Evolutionary conservation across 179 eudicot species (phyloP).

Genomic region (Heliamphora pulchella): DNA sequence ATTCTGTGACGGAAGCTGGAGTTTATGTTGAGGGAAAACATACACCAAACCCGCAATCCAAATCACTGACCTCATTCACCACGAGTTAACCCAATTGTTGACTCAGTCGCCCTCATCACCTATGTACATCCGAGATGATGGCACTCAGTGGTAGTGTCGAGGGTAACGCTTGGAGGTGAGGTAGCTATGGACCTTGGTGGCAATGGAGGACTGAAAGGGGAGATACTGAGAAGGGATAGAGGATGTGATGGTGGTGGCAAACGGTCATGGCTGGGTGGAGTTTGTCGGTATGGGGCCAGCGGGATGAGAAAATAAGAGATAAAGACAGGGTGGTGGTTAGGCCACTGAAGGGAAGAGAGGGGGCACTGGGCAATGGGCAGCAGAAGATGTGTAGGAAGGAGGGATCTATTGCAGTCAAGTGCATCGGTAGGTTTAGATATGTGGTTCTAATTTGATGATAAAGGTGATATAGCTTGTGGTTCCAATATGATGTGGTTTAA

Average conservation of each 20-base stretch:
- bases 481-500: no score
- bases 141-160: no score
- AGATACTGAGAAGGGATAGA: background rate
- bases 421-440: background rate
- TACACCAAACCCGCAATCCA: background rate
- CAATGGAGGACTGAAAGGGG: background rate
- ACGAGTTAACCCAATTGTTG: background rate
- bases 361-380: background rate
- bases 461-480: no score
- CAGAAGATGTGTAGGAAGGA: background rate
- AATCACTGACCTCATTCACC: background rate
- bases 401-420: background rate
- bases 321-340: background rate
- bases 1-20: background rate
- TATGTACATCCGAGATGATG: background rate
- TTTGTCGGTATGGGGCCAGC: background rate
- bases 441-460: no score
- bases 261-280: background rate
- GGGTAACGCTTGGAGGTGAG: no score
- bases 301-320: background rate
- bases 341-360: background rate
- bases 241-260: background rate
- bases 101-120: slow-evolving; percentile 1
- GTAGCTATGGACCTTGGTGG: background rate
- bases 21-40: background rate